Conservation (phyloP, 164 flowering plant genomes). For the Kingdonia uniflora region DNA sequence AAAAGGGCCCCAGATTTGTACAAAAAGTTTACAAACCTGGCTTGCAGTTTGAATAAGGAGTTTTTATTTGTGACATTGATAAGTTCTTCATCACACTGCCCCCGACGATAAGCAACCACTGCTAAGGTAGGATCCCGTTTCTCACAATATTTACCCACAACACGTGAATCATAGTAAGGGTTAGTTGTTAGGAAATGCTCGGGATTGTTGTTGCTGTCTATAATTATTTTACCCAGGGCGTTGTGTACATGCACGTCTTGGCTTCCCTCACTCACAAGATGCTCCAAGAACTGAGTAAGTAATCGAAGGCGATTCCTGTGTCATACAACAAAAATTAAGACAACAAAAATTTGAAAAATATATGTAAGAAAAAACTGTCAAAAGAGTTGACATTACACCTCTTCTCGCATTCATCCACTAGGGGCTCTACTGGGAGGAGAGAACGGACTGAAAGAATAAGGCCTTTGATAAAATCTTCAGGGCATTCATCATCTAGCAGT, state of each 20-base stretch:
- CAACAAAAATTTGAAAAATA: not conserved
- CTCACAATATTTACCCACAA: constrained; percentile 98
- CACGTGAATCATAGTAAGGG: constrained; percentile 98
- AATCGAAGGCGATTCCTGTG: constrained; percentile 93
- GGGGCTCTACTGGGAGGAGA: constrained; percentile 97
- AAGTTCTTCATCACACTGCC: constrained; percentile 99
- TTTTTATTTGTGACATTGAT: constrained; percentile 93
- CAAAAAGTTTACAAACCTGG: constrained; percentile 48
- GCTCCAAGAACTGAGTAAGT: constrained; percentile 97
- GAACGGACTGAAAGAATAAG: constrained; percentile 52
- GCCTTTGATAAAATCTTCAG: constrained; percentile 99
- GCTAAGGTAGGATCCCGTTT: constrained; percentile 99
- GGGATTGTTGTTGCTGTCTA: constrained; percentile 97
- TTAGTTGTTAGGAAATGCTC: constrained; percentile 99
- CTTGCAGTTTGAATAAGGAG: constrained; percentile 93
- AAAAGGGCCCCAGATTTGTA: no score
- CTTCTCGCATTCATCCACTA: constrained; percentile 97
- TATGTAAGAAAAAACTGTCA: not conserved
- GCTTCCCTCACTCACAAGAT: constrained; percentile 99
- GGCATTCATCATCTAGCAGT: constrained; percentile 97
- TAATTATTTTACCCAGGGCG: constrained; percentile 97
- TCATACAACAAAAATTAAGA: constrained; percentile 12
- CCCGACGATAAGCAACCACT: constrained; percentile 96
- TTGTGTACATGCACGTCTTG: constrained; percentile 99
- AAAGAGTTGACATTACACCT: constrained; percentile 35